A percentile compares a stretch with the other conserved stretches of the same genome.
Conservation (phyloP, 139 green algal genomes). For the Chloropicon primus region DNA sequence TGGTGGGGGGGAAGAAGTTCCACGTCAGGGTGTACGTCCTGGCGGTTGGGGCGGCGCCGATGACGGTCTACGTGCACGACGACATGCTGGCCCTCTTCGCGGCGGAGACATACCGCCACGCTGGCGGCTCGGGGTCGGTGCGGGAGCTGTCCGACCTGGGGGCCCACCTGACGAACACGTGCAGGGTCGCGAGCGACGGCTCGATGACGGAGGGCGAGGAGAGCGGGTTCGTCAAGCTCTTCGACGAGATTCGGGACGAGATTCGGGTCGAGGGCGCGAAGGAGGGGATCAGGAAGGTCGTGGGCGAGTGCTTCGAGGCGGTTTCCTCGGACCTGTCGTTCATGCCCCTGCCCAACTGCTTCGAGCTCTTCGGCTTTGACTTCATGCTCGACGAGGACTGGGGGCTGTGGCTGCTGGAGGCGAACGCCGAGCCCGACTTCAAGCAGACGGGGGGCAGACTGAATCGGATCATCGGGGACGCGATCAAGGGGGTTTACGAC, state of each 20-base stretch:
- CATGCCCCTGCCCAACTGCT: constrained; percentile 33
- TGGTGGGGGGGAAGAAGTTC: constrained; percentile 32
- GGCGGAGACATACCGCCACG: background rate
- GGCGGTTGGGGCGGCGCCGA: constrained; percentile 16
- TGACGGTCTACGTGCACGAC: constrained; percentile 20
- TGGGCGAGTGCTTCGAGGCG: constrained; percentile 28
- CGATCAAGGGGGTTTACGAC: constrained; percentile 12
- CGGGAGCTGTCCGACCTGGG: constrained; percentile 12
- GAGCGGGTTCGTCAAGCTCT: constrained; percentile 14
- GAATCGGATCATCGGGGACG: constrained; percentile 8
- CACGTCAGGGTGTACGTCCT: constrained; percentile 30
- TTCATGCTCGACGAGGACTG: constrained; percentile 26
- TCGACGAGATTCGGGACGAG: constrained; percentile 26
- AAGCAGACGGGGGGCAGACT: constrained; percentile 24
- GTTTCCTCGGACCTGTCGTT: constrained; percentile 25
- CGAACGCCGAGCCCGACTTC: constrained; percentile 34
- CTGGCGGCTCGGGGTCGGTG: background rate
- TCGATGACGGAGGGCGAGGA: background rate
- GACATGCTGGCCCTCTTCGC: constrained; percentile 25
- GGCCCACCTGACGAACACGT: constrained; percentile 38
- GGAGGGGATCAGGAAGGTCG: constrained; percentile 8
- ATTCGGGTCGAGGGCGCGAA: constrained; percentile 1
- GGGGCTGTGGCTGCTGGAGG: constrained; percentile 29
- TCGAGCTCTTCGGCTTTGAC: constrained; percentile 39
- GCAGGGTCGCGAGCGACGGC: constrained; percentile 1